Percentiles rank a stretch among this genome's conserved stretches.
phyloP scores from a whole-genome alignment of 768 basidiomycete species.

The Agaricus subrufescens region DNA sequence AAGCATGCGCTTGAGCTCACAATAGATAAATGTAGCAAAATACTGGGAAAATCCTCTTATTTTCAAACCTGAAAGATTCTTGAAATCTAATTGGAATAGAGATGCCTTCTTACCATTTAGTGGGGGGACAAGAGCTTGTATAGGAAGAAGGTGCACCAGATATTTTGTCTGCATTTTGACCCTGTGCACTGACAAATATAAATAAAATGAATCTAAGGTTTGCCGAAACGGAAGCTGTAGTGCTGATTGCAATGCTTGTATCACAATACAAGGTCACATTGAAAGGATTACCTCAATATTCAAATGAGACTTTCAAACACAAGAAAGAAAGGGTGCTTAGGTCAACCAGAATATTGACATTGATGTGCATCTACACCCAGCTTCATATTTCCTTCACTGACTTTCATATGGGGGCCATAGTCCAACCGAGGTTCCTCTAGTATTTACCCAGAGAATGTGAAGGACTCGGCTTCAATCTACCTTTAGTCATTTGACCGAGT shows the following conservation, averaged over 20 bases:
- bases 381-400: not conserved
- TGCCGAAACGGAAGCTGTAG: conserved; percentile 41
- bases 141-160: conserved; percentile 34
- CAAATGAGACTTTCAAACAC: conserved; percentile 37
- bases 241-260: conserved; percentile 39
- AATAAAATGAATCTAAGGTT: conserved; percentile 24
- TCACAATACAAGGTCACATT: conserved; percentile 39
- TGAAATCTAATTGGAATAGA: conserved; percentile 12
- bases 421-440: not conserved
- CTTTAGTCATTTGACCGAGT: no score
- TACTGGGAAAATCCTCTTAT: conserved; percentile 41
- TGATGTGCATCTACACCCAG: conserved; percentile 7
- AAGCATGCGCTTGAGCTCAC: no score
- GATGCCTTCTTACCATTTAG: conserved; percentile 21
- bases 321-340: conserved; percentile 33
- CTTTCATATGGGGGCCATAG: not conserved
- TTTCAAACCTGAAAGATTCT: conserved; percentile 25
- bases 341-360: conserved; percentile 25
- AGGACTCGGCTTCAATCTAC: no score
- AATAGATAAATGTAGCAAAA: conserved; percentile 23
- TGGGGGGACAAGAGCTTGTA: conserved; percentile 35
- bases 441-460: not conserved
- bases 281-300: conserved; percentile 44
- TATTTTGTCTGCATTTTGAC: not conserved
- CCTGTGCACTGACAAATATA: no score